Evolutionary conservation across 179 eudicot genomes (phyloP).

Genomic region (Beta corolliflora): DNA sequence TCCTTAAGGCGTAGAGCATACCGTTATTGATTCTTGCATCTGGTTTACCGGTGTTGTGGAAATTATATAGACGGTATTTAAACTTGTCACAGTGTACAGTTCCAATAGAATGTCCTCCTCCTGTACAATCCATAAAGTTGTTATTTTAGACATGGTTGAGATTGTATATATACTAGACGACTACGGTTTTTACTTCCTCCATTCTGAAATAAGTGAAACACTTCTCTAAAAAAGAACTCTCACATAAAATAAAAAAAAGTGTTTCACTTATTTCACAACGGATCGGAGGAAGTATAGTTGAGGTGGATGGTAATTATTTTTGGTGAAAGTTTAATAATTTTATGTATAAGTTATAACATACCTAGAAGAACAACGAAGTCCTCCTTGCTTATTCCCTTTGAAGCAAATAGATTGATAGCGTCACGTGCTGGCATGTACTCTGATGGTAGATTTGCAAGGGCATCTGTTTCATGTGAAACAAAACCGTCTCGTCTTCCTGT

Average conservation of each 20-base stretch:
- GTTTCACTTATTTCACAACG: too few relatives aligned
- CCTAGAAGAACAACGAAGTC: conserved; percentile 46
- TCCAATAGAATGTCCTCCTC: conserved; percentile 49
- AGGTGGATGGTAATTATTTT: too few relatives aligned
- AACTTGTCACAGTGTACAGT: conserved; percentile 33
- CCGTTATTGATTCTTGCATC: conserved; percentile 31
- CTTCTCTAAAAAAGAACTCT: too few relatives aligned
- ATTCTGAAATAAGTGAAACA: too few relatives aligned
- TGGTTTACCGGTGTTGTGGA: conserved; percentile 27
- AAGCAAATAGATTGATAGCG: conserved; percentile 27
- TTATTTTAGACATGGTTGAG: background rate
- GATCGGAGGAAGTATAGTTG: too few relatives aligned
- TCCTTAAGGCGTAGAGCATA: conserved; percentile 5
- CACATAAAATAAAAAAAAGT: too few relatives aligned
- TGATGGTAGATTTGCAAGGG: conserved; percentile 21
- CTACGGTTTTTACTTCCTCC: too few relatives aligned
- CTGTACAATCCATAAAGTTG: conserved; percentile 11
- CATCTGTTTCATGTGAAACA: conserved; percentile 24
- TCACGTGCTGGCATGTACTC: background rate
- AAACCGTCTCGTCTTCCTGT: conserved; percentile 47
- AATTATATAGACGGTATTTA: conserved; percentile 31
- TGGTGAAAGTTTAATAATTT: background rate
- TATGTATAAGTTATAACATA: background rate
- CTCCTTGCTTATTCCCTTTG: conserved; percentile 29
- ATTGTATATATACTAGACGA: background rate